Evolutionary conservation across 805 yeast species (phyloP), one percentile per base, ranked within the genome.

Genomic region (Pichia occidentalis): DNA sequence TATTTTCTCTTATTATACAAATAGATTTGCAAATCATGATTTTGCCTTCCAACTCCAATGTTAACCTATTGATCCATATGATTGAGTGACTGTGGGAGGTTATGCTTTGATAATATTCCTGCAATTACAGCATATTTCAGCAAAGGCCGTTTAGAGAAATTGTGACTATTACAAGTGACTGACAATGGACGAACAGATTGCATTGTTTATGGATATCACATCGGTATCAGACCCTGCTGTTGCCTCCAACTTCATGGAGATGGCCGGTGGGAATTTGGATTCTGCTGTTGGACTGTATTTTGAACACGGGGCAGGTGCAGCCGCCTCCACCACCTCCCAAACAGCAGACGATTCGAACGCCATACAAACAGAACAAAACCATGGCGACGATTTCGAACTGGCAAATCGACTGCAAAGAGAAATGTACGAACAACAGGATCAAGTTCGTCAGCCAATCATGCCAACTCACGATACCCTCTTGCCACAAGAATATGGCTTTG

Each of bases 161-260:
- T n/a, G n/a, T n/a, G n/a, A n/a, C n/a, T n/a, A n/a, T n/a, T n/a
- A n/a, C n/a, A n/a, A n/a, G n/a, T n/a, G n/a, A 21, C 3, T 14
- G 20, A 24, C 2, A 21, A 37, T 39, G 43, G 43, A 39, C 7
- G 39, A 39, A 25, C 33, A 26, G 14, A 13, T 24, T 8, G 79
- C 83, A 17, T 73, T 79, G 17, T 92, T 92, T 59, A 66, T 88
- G 58, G 88, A 90, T 28, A 79, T 92, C 37, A 87, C 97, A 0
- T 83, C 85, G 17, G 75, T 76, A 2, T 69, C 75, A 2, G 90
- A 83, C 53, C 68, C 73, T 1, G 69, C 68, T 5, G 63, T 73
- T 10, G 97, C 97, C 1, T 64, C 68, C 37, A 85, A 80, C 48
- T 92, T 80, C 53, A 58, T 92, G 16, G 87, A 80, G 19, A 77